Evolutionary conservation across 139 green algal genomes (phyloP).

Genomic region (Chlamydomonas sp.): DNA sequence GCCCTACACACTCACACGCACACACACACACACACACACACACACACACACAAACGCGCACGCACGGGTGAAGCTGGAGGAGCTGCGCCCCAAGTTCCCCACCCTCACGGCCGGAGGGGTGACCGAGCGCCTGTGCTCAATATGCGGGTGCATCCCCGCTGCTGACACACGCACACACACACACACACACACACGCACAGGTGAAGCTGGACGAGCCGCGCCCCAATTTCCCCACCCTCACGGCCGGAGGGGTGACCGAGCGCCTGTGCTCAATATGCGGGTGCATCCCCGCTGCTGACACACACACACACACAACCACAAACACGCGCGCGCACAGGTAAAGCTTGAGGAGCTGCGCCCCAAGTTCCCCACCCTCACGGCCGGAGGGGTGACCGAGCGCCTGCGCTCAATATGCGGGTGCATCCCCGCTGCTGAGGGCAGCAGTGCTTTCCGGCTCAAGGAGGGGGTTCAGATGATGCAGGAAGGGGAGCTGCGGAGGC

Average conservation of each 20-base stretch:
- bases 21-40: too few species aligned
- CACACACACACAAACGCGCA: too few species aligned
- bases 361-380: conserved; percentile 2
- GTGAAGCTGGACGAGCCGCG: conserved; percentile 9
- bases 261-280: background rate
- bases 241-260: background rate
- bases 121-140: background rate
- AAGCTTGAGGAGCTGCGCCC: conserved; percentile 10
- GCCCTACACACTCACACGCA: too few species aligned
- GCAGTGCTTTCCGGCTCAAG: too few species aligned
- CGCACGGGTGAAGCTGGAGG: background rate
- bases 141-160: conserved; percentile 7
- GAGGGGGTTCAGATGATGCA: too few species aligned
- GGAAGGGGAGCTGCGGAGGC: conserved; percentile 1
- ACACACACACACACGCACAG: background rate
- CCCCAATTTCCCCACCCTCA: conserved; percentile 2
- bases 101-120: background rate
- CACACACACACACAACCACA: too few species aligned
- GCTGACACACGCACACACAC: too few species aligned
- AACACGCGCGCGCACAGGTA: background rate
- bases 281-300: too few species aligned
- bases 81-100: conserved; percentile 10
- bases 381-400: background rate
- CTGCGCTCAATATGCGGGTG: conserved; percentile 1
- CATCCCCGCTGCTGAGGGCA: conserved; percentile 1